Percentiles rank a stretch among this genome's conserved stretches.
These are phyloP conservation scores for Talaromyces funiculosus DNA, from an alignment of 2,329 filamentous ascomycete genomes.

Conservation along the genomic window DNA sequence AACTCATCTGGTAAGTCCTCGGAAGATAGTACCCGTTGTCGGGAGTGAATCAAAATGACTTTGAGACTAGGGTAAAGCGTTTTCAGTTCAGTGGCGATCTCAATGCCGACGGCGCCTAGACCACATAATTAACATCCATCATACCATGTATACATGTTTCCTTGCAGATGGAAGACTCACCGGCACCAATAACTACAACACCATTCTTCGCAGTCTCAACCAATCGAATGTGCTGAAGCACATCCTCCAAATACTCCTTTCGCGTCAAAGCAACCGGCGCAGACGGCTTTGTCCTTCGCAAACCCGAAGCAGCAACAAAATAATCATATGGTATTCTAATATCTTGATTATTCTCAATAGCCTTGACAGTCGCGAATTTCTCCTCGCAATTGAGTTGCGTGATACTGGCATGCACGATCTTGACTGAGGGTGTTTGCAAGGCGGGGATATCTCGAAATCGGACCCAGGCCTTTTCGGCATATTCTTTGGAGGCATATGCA, in stretches of 20 bases:
- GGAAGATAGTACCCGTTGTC: constrained; percentile 63
- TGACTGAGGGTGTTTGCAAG: constrained; percentile 57
- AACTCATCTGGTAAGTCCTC: constrained; percentile 67
- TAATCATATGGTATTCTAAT: constrained; percentile 57
- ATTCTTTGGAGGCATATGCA: constrained; percentile 54
- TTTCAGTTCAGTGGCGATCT: constrained; percentile 77
- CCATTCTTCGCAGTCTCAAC: constrained; percentile 51
- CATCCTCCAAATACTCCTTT: constrained; percentile 60
- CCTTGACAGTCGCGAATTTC: constrained; percentile 2
- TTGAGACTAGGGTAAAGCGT: constrained; percentile 56
- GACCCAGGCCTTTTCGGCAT: constrained; percentile 63
- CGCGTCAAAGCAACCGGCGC: constrained; percentile 62
- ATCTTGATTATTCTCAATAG: neutral
- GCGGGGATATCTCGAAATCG: constrained; percentile 62
- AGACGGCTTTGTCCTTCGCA: constrained; percentile 65
- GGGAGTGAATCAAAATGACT: constrained; percentile 71
- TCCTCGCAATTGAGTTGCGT: constrained; percentile 48
- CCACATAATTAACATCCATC: neutral
- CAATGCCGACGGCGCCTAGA: constrained; percentile 67
- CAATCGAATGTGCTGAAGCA: constrained; percentile 53
- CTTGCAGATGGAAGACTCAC: constrained; percentile 30
- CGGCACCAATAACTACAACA: constrained; percentile 69
- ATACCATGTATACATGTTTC: constrained; percentile 8
- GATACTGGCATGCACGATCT: constrained; percentile 61
- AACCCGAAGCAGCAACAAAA: constrained; percentile 65